Evolutionary conservation across 225 moss, liverwort and hornwort genomes (phyloP), one percentile per base, ranked within the genome.

Genomic region (Physcomitrium patens): DNA sequence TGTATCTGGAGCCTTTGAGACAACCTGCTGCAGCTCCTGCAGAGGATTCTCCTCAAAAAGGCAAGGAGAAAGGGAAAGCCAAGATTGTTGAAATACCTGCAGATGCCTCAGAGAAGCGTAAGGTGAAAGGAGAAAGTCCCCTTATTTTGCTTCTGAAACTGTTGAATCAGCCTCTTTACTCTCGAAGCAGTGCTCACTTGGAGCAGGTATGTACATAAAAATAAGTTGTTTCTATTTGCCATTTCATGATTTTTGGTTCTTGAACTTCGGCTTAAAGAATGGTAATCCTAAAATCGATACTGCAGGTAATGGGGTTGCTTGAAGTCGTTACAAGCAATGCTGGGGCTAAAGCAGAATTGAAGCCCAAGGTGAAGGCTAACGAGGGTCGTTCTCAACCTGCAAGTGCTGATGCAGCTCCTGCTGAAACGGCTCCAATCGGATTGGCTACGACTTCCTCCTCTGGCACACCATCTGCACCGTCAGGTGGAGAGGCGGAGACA

Each of bases 131-230:
- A 26, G 99, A 99, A 69, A 79, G 91, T n/a, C 99, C 99, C 43
- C 86, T 99, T 28, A 88, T 93, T 63, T 81, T 99, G 57, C 89
- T 99, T 50, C 77, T 99, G 48, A 99, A 95, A 84, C 80, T 95
- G 53, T 73, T 99, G 82, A 99, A 95, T 69, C 93, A 93, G 74
- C 95, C 99, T 28, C 91, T 99, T 7, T 99, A 95, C 80, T 93
- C 93, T 76, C 91, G 95, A 78, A 99, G 95, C 84, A 99, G 99
- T 92, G 95, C 90, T 23, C 99, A 95, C 75, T 81, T 99, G 84
- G 99, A 99, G 75, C 97, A 94, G 97, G 97, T 99, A 75, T 42
- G 42, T 42, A 27, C 43, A 26, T 31, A 52, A 48, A 41, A 43
- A 22, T 20, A 68, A 37, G 31, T 60, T 3, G 63, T 50, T 31